A percentile compares a stretch with the other conserved stretches of the same genome.
Conservation (phyloP, 495 filamentous ascomycete genomes). For the Xylaria bambusicola region DNA sequence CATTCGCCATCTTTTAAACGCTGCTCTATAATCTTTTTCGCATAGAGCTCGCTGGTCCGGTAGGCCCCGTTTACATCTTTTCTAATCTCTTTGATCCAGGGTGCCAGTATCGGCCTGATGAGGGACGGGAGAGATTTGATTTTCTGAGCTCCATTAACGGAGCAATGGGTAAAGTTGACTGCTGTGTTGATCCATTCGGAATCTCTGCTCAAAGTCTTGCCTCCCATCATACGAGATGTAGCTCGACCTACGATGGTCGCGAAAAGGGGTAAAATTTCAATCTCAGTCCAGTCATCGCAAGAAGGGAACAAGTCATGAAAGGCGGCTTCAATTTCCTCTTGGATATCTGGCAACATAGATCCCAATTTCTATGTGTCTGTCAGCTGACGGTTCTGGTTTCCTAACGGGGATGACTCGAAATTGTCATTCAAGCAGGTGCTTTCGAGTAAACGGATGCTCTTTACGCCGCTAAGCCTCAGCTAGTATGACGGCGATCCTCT, state of each 20-base stretch:
- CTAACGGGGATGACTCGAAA: too few species aligned
- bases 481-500: too few species aligned
- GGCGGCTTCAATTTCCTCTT: too few species aligned
- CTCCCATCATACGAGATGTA: conserved; percentile 22
- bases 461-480: too few species aligned
- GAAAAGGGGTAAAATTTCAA: conserved; percentile 4
- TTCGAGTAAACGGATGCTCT: too few species aligned
- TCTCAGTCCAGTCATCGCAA: conserved; percentile 9
- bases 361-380: too few species aligned
- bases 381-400: too few species aligned
- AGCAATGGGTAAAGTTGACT: conserved; percentile 17
- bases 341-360: too few species aligned
- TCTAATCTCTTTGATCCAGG: conserved; percentile 3
- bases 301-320: too few species aligned
- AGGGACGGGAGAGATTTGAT: conserved; percentile 15
- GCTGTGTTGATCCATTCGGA: conserved; percentile 16
- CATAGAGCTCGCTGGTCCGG: not conserved
- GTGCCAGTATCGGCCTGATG: conserved; percentile 1
- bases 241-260: conserved; percentile 19
- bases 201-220: conserved; percentile 9
- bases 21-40: conserved; percentile 10
- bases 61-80: too few species aligned
- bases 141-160: conserved; percentile 17
- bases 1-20: not conserved
- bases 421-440: too few species aligned